These are phyloP conservation scores for Chaetomidium leptoderma DNA, from an alignment of 495 filamentous ascomycete genomes.

Conservation along the genomic window DNA sequence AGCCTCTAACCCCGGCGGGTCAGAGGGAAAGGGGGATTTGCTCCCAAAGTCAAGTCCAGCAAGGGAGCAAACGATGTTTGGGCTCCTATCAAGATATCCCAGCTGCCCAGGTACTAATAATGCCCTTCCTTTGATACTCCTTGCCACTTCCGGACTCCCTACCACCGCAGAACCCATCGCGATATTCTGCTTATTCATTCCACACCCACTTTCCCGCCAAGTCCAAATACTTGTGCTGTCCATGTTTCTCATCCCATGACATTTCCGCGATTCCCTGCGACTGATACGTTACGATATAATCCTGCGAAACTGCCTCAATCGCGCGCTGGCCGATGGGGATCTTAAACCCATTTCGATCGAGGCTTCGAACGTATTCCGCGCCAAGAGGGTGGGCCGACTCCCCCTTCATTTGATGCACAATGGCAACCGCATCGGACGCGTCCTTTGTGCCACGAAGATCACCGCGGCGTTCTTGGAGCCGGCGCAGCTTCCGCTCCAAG, in stretches of 20 bases:
- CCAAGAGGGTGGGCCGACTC: background rate
- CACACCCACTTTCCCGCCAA: background rate
- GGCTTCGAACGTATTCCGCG: background rate
- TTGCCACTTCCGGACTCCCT: no score
- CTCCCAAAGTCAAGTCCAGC: no score
- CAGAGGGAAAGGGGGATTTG: no score
- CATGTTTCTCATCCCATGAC: background rate
- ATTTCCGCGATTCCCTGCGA: constrained; percentile 6
- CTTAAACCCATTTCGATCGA: constrained; percentile 4
- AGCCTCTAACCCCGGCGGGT: no score
- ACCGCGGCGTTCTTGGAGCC: background rate
- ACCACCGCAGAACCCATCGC: no score
- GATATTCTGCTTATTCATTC: background rate
- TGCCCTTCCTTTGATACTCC: no score
- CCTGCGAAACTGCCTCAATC: background rate
- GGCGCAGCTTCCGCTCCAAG: constrained; percentile 7
- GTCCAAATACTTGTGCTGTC: background rate
- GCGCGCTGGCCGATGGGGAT: background rate
- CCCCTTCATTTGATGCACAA: background rate
- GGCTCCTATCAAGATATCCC: no score
- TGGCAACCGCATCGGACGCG: background rate
- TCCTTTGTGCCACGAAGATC: background rate
- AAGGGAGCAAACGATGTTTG: no score
- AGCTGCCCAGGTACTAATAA: no score
- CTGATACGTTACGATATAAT: background rate